Base-by-base conservation (phyloP, 225 moss, liverwort and hornwort genomes). In the Physcomitrium patens region DNA sequence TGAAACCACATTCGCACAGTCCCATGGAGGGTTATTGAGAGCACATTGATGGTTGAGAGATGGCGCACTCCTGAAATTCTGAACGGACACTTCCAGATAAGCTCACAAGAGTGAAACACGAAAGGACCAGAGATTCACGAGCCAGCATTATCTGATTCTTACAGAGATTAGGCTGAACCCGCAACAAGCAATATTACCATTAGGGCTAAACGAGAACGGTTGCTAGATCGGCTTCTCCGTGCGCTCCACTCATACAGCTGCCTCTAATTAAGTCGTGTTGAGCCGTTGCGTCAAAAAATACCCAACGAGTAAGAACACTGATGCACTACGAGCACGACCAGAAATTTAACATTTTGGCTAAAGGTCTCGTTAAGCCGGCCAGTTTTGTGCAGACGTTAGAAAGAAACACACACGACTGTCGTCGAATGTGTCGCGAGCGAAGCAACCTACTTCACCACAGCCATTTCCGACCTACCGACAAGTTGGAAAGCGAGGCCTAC, bases 211-310 rank as follows among this genome's bases (percentile, higher is more conserved):
- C 53, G 43, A 37, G 10, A 13, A 46, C 52, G 41, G 59, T 45
- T 63, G 70, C 42, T 66, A 26, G 42, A 18, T 51, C 20, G 31
- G 31, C 31, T 65, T 71, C 50, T 50, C 68, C 68, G 17, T 58
- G 65, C 18, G 66, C 59, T 72, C 59, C 78, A 65, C 77, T 77
- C 65, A 70, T 23, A 63, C 19, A 55, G 61, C 63, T 28, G 49
- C 49, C 12, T 15, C 49, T 49, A 7, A 15, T 12, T 49, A 12
- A 12, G 49, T 14, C 12, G 5, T 1, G 49, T 49, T 1, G 14
- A 12, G 49, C 15, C 15, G 49, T 12, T 49, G 49, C 0, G 15
- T 12, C 15, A 15, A 49, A 49, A 49, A 12, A 15, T 12, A 49
- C 13, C 13, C 49, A 12, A 12, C 49, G 49, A 12, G 49, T 49